phyloP scores from a whole-genome alignment of 2,329 filamentous ascomycete species.

The Pochonia chlamydosporia region DNA sequence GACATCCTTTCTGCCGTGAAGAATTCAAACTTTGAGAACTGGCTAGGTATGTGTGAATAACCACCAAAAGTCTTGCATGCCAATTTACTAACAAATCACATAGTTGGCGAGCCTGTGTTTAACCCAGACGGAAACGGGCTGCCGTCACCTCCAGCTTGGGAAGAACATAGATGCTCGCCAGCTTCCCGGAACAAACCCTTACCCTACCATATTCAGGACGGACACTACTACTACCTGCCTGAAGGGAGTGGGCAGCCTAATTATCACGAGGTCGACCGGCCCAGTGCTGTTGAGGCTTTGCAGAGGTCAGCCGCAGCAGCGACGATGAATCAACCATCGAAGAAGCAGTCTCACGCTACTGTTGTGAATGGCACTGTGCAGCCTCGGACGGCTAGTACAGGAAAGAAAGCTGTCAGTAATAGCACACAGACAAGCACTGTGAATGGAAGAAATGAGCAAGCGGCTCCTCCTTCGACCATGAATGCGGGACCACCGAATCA shows the following conservation, averaged over 20 bases:
- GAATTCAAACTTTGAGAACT: conserved; percentile 24
- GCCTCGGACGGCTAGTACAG: neutral
- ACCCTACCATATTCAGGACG: conserved; percentile 14
- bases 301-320: conserved; percentile 22
- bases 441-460: neutral
- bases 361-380: conserved; percentile 15
- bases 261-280: neutral
- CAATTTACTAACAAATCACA: neutral
- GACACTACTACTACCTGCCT: conserved; percentile 21
- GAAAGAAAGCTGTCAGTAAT: neutral
- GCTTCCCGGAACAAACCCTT: conserved; percentile 12
- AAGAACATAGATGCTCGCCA: conserved; percentile 14
- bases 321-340: neutral
- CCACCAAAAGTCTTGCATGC: neutral
- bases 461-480: neutral
- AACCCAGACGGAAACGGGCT: conserved; percentile 22
- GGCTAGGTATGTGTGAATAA: conserved; percentile 28
- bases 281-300: conserved; percentile 15
- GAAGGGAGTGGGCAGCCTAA: neutral
- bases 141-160: conserved; percentile 18
- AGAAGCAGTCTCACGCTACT: conserved; percentile 3
- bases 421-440: neutral
- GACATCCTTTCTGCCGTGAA: conserved; percentile 21
- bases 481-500: neutral
- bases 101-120: conserved; percentile 24